Percentiles rank a stretch among this genome's conserved stretches.
Conservation (phyloP, 805 yeast species). For the Starmerella floris region DNA sequence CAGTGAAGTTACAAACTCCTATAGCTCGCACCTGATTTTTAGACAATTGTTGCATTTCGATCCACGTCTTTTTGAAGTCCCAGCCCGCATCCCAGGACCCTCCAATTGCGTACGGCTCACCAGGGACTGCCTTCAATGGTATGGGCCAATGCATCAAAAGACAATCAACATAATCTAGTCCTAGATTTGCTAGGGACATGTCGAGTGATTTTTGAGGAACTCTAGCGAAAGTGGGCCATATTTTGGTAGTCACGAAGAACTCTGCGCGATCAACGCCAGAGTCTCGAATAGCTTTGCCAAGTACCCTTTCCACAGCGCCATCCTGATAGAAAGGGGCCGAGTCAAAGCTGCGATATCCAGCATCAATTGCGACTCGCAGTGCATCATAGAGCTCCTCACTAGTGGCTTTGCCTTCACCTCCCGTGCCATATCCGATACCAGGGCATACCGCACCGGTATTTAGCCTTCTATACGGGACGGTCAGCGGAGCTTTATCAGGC, state of each 20-base stretch:
- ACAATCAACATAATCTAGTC: constrained; percentile 64
- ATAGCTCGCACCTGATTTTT: constrained; percentile 44
- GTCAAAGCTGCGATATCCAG: constrained; percentile 71
- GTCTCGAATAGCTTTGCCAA: constrained; percentile 36
- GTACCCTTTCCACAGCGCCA: constrained; percentile 36
- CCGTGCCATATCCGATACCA: constrained; percentile 62
- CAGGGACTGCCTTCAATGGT: constrained; percentile 16
- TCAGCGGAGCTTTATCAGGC: background rate
- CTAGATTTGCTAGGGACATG: constrained; percentile 46
- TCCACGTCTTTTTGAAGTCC: constrained; percentile 46
- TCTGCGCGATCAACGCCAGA: constrained; percentile 42
- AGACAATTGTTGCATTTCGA: constrained; percentile 45
- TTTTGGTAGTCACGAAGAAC: constrained; percentile 57
- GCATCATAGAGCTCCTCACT: constrained; percentile 34
- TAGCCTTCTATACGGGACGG: constrained; percentile 15
- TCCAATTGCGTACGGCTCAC: constrained; percentile 21
- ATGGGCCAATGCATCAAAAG: constrained; percentile 78
- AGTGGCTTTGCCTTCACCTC: constrained; percentile 29
- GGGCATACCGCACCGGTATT: constrained; percentile 59
- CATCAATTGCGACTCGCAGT: constrained; percentile 41
- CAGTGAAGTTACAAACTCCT: constrained; percentile 60
- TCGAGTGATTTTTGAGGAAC: constrained; percentile 41
- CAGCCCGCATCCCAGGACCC: constrained; percentile 17
- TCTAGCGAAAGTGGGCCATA: constrained; percentile 30
- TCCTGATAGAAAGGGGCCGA: constrained; percentile 58